Base-by-base conservation (phyloP, 2,329 filamentous ascomycete genomes). In the Grosmannia penicillata region DNA sequence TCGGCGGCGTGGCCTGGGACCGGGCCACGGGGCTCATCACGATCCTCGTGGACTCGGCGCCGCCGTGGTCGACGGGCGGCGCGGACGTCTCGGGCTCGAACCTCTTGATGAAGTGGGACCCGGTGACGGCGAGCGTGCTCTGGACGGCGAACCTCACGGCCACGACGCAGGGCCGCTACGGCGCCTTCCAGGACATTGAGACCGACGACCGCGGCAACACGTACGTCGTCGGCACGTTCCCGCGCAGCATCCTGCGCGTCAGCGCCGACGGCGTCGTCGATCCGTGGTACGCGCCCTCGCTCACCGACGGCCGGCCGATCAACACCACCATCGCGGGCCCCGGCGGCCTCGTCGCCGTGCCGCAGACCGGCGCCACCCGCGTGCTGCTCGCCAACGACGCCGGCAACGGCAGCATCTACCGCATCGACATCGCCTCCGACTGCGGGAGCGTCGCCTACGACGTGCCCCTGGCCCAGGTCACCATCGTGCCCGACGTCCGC, bases 101-200 rank as follows among this genome's bases (percentile, higher is more conserved):
- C 47, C 49, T 53, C 33, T 36, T 63, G 15, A 39, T 60, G 23
- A 59, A 59, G 38, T 59, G 55, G 38, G 49, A 59, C 37, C 44
- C 55, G 2, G 21, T 43, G 9, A 37, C 38, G 10, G 37, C 49
- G 9, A 36, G 42, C 23, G 37, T 50, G 2, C 43, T 57, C 8
- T 62, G 56, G 56, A 44, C 39, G 14, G 37, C 49, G 9, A 56
- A 62, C 43, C 41, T 62, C 9, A 58, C 54, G 0, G 43, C 47
- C 1, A 36, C 54, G 0, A 52, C 51, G 0, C 36, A 43, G 0
- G 54, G 54, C 4, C 39, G 36, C 0, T 61, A 56, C 42, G 53
- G 57, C 19, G 60, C 56, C 6, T 60, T 53, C 26, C 59, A 62
- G 40, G 60, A 63, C 36, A 49, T 60, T 4, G 58, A 56, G 27